Evolutionary conservation across 176 grass and related monocot genomes (phyloP).

Genomic region (Triticum monococcum): DNA sequence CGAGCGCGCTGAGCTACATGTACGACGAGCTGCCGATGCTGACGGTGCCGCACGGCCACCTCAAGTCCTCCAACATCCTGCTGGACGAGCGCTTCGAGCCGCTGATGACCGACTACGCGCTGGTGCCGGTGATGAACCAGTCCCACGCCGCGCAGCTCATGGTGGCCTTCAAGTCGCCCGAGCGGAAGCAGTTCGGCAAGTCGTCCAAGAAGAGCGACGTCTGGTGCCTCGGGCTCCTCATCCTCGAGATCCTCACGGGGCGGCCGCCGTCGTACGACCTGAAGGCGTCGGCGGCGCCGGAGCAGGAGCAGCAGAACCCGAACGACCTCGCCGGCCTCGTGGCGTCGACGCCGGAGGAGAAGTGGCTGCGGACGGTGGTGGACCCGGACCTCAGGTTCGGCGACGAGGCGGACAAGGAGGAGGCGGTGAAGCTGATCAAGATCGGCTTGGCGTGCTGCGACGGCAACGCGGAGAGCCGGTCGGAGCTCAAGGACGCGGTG

Average conservation of each 20-base stretch:
- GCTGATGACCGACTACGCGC: constrained; percentile 77
- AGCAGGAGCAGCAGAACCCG: not conserved
- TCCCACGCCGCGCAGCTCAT: constrained; percentile 72
- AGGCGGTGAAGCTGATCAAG: constrained; percentile 68
- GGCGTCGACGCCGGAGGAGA: constrained; percentile 29
- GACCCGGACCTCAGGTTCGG: constrained; percentile 42
- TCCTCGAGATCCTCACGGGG: constrained; percentile 68
- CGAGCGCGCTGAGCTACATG: constrained; percentile 58
- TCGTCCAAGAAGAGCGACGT: constrained; percentile 95
- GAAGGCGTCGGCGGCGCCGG: not conserved
- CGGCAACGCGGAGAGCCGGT: constrained; percentile 51
- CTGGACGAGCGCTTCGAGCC: constrained; percentile 52
- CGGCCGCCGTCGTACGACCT: constrained; percentile 32
- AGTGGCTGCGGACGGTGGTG: constrained; percentile 48
- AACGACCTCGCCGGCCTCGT: constrained; percentile 37
- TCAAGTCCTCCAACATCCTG: constrained; percentile 88
- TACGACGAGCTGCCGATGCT: constrained; percentile 94
- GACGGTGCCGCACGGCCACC: constrained; percentile 85
- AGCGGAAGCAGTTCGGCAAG: constrained; percentile 58
- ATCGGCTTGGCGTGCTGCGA: constrained; percentile 80
- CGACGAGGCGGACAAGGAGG: constrained; percentile 18
- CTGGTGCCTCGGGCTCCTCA: constrained; percentile 80
- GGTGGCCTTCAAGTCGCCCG: constrained; percentile 76
- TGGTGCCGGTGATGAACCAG: constrained; percentile 87
- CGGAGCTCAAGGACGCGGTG: constrained; percentile 60